Evolutionary conservation across 2,329 filamentous ascomycete species (phyloP), one percentile per base, ranked within the genome.

Genomic region (Botrytis byssoidea): DNA sequence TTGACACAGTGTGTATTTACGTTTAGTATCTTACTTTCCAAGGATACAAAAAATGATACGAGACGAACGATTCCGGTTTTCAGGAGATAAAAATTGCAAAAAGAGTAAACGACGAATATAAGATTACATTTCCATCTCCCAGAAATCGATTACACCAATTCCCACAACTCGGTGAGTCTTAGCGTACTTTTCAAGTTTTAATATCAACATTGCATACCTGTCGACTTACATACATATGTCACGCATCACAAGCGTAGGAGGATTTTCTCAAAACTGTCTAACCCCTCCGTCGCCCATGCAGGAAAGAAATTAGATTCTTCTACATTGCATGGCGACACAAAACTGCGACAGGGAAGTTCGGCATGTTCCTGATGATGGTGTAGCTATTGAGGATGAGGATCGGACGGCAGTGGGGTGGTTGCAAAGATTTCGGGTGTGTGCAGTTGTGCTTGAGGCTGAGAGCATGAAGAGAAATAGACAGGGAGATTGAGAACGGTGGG

Each of bases 361-460:
- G 71, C n/a, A 72, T 44, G 63, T 68, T 72, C 70, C 70, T 66
- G 48, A 66, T 42, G 25, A 29, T 61, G n/a, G 61, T 65, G 70
- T 64, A 29, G 32, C 35, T 16, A 71, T 42, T 48, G 70, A 42
- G 40, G 25, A 55, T 10, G 65, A 68, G 48, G 66, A 71, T 71
- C 68, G 57, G 68, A 71, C 68, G 68, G 71, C 42, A 57, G 57
- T 25, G 42, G 71, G 65, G 32, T 59, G 40, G 22, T 40, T 67
- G 71, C 51, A 68, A 51, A 35, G 51, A 60, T 44, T 14, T 68
- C 40, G 71, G 65, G 51, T 69, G 44, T 32, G 22, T 72, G 64
- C 70, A 71, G 70, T 32, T 71, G 44, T 61, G 22, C 44, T 63
- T 63, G 35, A 65, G 70, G 60, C 42, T 64, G 44, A 71, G 69